A percentile compares a stretch with the other conserved stretches of the same genome.
Evolutionary conservation across 768 basidiomycete genomes (phyloP).

Genomic region (Pisolithus marmoratus): DNA sequence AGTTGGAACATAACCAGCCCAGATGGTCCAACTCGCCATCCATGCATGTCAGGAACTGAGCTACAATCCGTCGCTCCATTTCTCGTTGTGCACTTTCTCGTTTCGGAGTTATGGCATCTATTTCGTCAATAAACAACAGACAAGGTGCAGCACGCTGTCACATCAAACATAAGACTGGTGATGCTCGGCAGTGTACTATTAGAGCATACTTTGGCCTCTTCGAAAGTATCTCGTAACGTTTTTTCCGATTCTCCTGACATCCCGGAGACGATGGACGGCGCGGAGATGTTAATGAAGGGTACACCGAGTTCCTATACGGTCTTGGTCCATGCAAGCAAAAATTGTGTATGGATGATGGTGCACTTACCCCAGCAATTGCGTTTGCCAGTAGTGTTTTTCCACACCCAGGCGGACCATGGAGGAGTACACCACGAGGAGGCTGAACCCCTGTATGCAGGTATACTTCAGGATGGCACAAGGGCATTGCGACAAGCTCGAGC

Average conservation of each 20-base stretch:
- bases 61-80: slow-evolving; percentile 97
- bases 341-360: background rate
- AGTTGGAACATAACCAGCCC: background rate
- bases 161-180: background rate
- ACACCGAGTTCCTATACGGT: slow-evolving; percentile 73
- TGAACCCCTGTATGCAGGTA: slow-evolving; percentile 91
- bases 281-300: slow-evolving; percentile 92
- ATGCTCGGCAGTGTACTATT: background rate
- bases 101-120: slow-evolving; percentile 96
- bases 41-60: slow-evolving; percentile 97
- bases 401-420: slow-evolving; percentile 96
- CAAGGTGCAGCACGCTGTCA: slow-evolving; percentile 82
- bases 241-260: slow-evolving; percentile 99
- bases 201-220: slow-evolving; percentile 79
- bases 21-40: slow-evolving; percentile 60
- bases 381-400: slow-evolving; percentile 94
- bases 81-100: slow-evolving; percentile 96
- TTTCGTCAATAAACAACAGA: slow-evolving; percentile 94
- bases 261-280: slow-evolving; percentile 92
- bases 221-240: slow-evolving; percentile 91
- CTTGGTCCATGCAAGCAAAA: background rate
- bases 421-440: slow-evolving; percentile 84
- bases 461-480: slow-evolving; percentile 90
- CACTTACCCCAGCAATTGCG: slow-evolving; percentile 83
- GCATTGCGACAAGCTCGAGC: slow-evolving; percentile 95